phyloP scores from a whole-genome alignment of 768 basidiomycete genomes.

The Tylopilus vinaceipallidus region DNA sequence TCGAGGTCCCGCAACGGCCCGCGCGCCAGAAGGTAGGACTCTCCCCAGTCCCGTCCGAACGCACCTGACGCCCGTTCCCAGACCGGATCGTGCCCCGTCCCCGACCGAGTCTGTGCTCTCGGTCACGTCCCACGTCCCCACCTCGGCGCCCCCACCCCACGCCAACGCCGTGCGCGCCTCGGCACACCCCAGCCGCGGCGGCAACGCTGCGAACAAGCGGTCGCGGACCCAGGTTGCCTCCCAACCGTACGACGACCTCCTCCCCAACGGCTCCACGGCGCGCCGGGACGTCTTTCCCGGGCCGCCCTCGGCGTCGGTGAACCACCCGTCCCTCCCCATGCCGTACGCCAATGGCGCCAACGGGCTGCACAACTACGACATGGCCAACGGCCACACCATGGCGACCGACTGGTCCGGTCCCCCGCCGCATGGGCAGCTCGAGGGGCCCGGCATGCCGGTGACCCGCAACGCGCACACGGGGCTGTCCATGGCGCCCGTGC shows the following conservation, averaged over 20 bases:
- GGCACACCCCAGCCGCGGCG: slow-evolving; percentile 33
- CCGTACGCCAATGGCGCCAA: slow-evolving; percentile 39
- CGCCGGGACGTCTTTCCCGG: slow-evolving; percentile 45
- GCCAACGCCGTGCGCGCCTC: slow-evolving; percentile 27
- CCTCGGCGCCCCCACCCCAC: slow-evolving; percentile 32
- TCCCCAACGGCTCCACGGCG: slow-evolving; percentile 38
- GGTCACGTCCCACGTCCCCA: slow-evolving; percentile 60
- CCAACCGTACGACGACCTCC: slow-evolving; percentile 40
- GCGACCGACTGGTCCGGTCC: slow-evolving; percentile 49
- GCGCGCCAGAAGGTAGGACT: slow-evolving; percentile 60
- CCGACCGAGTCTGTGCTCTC: slow-evolving; percentile 75
- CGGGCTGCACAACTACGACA: slow-evolving; percentile 41
- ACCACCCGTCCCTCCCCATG: slow-evolving; percentile 55
- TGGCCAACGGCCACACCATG: slow-evolving; percentile 34
- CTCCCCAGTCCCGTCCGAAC: background rate
- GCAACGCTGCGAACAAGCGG: slow-evolving; percentile 41
- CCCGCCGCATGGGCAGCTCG: slow-evolving; percentile 53
- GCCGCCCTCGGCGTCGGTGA: slow-evolving; percentile 47
- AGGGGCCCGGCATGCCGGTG: slow-evolving; percentile 79
- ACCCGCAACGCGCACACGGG: slow-evolving; percentile 38
- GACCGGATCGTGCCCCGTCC: slow-evolving; percentile 63
- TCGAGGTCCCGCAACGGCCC: slow-evolving; percentile 51
- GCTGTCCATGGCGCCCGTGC: slow-evolving; percentile 25
- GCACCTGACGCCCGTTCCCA: slow-evolving; percentile 25
- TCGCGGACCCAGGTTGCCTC: slow-evolving; percentile 36